These are phyloP conservation scores for Neurospora sp. DNA, from an alignment of 495 filamentous ascomycete genomes.

Conservation along the genomic window DNA sequence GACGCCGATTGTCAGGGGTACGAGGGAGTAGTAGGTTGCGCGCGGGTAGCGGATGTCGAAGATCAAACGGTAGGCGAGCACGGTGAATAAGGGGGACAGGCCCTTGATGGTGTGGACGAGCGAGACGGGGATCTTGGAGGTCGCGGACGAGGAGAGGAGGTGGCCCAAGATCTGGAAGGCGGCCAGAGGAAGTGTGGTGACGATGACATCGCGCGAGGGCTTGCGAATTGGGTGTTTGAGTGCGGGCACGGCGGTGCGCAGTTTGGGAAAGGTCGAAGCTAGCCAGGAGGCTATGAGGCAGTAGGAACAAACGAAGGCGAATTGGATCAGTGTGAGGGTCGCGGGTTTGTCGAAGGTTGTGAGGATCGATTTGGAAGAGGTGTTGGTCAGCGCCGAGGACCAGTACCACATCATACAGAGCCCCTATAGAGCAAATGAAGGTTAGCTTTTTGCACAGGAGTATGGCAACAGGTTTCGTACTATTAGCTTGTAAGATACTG, in stretches of 20 bases:
- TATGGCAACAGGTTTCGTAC: slow-evolving; percentile 16
- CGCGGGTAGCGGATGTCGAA: slow-evolving; percentile 79
- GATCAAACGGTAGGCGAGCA: slow-evolving; percentile 81
- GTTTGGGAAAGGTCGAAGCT: slow-evolving; percentile 53
- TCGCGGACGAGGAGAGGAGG: slow-evolving; percentile 86
- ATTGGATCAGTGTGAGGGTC: slow-evolving; percentile 91
- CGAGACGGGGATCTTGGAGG: slow-evolving; percentile 87
- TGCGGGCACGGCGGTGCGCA: slow-evolving; percentile 61
- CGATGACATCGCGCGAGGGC: slow-evolving; percentile 74
- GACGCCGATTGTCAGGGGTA: slow-evolving; percentile 86
- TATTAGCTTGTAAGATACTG: slow-evolving; percentile 64
- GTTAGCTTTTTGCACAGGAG: background rate
- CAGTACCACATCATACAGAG: slow-evolving; percentile 88
- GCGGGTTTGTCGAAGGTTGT: slow-evolving; percentile 87
- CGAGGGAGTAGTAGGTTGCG: slow-evolving; percentile 84
- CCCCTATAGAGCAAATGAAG: slow-evolving; percentile 36
- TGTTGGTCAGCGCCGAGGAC: slow-evolving; percentile 91
- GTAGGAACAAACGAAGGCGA: slow-evolving; percentile 83
- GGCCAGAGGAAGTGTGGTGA: slow-evolving; percentile 79
- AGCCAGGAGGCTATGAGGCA: slow-evolving; percentile 71
- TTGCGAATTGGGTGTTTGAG: slow-evolving; percentile 72
- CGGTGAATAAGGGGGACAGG: slow-evolving; percentile 93
- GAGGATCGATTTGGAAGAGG: slow-evolving; percentile 93
- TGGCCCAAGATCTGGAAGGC: slow-evolving; percentile 91
- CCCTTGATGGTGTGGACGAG: slow-evolving; percentile 98